phyloP scores from a whole-genome alignment of 83 land plant species.

The Diphasiastrum complanatum region DNA sequence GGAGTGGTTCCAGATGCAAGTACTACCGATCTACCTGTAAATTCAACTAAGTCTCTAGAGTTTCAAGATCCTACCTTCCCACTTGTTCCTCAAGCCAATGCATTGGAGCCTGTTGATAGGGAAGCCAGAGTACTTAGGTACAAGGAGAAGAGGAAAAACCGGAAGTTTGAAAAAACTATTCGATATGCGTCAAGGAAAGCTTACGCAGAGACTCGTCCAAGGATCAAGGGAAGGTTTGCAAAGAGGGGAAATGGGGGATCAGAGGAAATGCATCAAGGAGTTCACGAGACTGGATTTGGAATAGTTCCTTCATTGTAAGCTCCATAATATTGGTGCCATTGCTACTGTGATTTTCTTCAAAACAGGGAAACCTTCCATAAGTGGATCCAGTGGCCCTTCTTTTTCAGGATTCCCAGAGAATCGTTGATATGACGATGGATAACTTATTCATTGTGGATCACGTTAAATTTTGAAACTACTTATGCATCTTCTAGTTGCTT shows the following conservation, averaged over 20 bases:
- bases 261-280: conserved; percentile 30
- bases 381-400: too few relatives aligned
- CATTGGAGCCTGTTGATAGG: conserved; percentile 40
- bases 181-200: conserved; percentile 85
- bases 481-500: too few relatives aligned
- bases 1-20: conserved; percentile 69
- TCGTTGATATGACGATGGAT: too few relatives aligned
- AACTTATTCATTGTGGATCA: too few relatives aligned
- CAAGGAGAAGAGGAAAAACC: conserved; percentile 84
- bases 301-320: conserved; percentile 59
- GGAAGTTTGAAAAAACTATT: conserved; percentile 92
- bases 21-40: conserved; percentile 29
- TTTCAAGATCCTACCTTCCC: conserved; percentile 8
- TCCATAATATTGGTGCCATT: too few relatives aligned
- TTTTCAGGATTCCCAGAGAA: too few relatives aligned
- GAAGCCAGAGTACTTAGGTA: conserved; percentile 83
- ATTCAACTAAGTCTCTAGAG: conserved; percentile 25
- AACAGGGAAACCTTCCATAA: too few relatives aligned
- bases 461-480: too few relatives aligned
- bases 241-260: conserved; percentile 52
- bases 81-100: conserved; percentile 2
- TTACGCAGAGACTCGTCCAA: conserved; percentile 78
- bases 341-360: too few relatives aligned
- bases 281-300: conserved; percentile 46
- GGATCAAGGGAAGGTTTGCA: conserved; percentile 82